Evolutionary conservation across 2,329 filamentous ascomycete species (phyloP), one percentile per base, ranked within the genome.

Genomic region (Pezicula carpinea): DNA sequence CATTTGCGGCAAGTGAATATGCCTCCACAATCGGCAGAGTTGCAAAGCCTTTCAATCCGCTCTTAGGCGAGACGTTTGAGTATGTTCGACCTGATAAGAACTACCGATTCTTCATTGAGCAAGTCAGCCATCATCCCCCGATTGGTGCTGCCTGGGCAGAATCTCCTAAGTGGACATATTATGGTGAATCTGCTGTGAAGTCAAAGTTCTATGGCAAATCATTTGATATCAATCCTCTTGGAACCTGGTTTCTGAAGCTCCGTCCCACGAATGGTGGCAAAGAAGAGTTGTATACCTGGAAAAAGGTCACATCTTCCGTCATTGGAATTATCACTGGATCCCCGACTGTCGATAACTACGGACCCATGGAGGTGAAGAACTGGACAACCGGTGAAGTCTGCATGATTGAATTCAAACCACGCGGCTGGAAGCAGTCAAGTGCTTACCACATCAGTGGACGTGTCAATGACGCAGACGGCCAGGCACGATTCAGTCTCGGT

Each of bases 141-240:
- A 79, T 99, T 59, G 91, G 93, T 55, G 93, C 95, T 15, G 91
- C 90, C 0, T 93, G 87, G 75, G 92, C 92, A 7, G 93, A 99
- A 67, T 86, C 89, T 4, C 82, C 91, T 13, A 89, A 87, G 59
- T 99, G 93, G 93, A 92, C 92, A 46, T 99, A 99, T 72, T 97
- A 87, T 74, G 93, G 93, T 51, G 93, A 99, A 69, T 95, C 90
- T 22, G 86, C 89, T 8, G 90, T 97, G 51, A 92, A 89, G 68
- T 96, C 91, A 35, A 96, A 96, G 66, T 99, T 99, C 64, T 95
- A 96, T 62, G 93, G 93, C 58, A 95, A 92, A 64, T 96, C 91
- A 0, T 97, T 99, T 63, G 93, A 99, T 59, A 90, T 97, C 67
- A 95, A 96, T 61, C 91, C 89, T 3, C 79, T 97, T 8, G 93